phyloP scores from a whole-genome alignment of 31 red algal species.

The Asparagopsis taxiformis region DNA sequence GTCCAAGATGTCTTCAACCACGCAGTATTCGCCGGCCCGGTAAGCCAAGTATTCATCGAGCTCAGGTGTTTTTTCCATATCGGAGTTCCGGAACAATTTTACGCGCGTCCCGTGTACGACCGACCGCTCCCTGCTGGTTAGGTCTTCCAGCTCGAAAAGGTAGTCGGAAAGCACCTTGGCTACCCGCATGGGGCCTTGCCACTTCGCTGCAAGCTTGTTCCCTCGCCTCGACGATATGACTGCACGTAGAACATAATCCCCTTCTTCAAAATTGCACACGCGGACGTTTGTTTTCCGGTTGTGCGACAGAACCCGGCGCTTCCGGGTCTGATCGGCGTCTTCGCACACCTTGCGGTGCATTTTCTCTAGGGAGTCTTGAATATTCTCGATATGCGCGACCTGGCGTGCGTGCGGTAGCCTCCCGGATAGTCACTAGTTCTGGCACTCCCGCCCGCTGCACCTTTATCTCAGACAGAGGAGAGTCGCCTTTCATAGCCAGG shows the following conservation, averaged over 20 bases:
- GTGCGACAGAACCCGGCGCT: not conserved
- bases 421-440: not conserved
- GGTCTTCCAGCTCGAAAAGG: slow-evolving; percentile 6
- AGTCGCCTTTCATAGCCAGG: not conserved
- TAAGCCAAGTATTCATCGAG: not conserved
- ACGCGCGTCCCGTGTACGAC: not conserved
- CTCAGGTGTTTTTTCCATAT: not conserved
- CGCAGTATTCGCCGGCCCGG: not conserved
- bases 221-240: not conserved
- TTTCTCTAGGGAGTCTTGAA: not conserved
- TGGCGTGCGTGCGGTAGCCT: not conserved
- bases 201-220: not conserved
- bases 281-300: slow-evolving; percentile 7
- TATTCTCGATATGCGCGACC: not conserved
- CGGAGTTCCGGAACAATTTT: not conserved
- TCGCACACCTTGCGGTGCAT: not conserved
- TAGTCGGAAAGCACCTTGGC: not conserved
- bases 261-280: not conserved
- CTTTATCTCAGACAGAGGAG: not conserved
- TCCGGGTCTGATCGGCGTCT: not conserved
- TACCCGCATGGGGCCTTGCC: slow-evolving; percentile 9
- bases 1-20: not conserved
- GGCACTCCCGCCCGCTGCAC: not conserved
- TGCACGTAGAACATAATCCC: slow-evolving; percentile 14
- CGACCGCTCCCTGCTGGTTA: not conserved